Evolutionary conservation across 2,329 filamentous ascomycete species (phyloP).

Genomic region (Sporothrix schenckii): DNA sequence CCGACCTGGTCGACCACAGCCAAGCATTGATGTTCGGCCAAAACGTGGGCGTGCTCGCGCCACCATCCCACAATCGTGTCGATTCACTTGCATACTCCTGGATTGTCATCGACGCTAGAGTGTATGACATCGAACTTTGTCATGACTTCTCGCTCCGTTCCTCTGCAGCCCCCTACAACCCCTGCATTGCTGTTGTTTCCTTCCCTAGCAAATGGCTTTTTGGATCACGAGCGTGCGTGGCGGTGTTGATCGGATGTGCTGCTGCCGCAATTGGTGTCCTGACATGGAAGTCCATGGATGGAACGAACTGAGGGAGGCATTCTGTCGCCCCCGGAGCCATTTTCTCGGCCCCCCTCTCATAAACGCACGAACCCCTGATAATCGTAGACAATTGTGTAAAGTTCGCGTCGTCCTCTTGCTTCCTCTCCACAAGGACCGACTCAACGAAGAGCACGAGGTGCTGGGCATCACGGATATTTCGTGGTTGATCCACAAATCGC

Average conservation of each 20-base stretch:
- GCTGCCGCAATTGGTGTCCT: background rate
- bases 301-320: background rate
- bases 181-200: slow-evolving; percentile 5
- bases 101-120: background rate
- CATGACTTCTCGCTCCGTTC: background rate
- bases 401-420: background rate
- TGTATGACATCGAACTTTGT: slow-evolving; percentile 3
- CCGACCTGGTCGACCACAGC: slow-evolving; percentile 3
- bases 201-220: background rate
- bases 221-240: background rate
- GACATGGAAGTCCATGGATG: background rate
- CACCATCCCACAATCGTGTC: background rate
- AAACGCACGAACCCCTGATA: background rate
- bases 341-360: background rate
- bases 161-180: background rate
- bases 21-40: background rate
- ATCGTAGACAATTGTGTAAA: background rate
- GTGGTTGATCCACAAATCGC: slow-evolving; percentile 29
- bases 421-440: background rate
- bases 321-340: background rate
- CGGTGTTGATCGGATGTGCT: background rate
- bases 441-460: background rate
- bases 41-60: background rate
- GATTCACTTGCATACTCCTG: background rate
- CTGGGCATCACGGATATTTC: slow-evolving; percentile 13